Evolutionary conservation across 371 early-diverging fungal genomes (phyloP).

Genomic region (Phascolomyces articulosus): DNA sequence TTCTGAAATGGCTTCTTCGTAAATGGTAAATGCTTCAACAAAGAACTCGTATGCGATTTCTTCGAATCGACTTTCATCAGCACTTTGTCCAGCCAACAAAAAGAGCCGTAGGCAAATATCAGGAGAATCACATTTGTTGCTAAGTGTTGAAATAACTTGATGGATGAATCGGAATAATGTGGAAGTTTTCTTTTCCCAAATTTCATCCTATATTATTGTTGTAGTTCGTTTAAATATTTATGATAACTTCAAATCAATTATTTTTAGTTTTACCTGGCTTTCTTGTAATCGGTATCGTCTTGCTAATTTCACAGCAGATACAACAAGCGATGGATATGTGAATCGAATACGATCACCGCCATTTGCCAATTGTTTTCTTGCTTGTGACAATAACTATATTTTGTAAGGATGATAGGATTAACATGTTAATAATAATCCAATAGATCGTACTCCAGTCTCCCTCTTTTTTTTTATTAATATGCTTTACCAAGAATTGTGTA

Average conservation of each 20-base stretch:
- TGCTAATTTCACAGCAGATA: constrained; percentile 72
- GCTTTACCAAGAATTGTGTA: constrained; percentile 70
- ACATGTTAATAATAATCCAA: too few species aligned
- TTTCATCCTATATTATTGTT: constrained; percentile 38
- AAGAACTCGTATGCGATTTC: constrained; percentile 91
- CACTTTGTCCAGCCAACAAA: constrained; percentile 80
- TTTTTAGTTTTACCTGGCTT: constrained; percentile 30
- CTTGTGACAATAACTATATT: constrained; percentile 69
- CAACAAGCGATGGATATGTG: constrained; percentile 85
- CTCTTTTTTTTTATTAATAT: background rate
- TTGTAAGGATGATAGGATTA: too few species aligned
- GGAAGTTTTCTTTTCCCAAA: constrained; percentile 66
- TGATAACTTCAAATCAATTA: background rate
- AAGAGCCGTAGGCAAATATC: constrained; percentile 80
- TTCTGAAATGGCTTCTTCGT: constrained; percentile 90
- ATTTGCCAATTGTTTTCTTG: constrained; percentile 79
- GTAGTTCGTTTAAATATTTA: too few species aligned
- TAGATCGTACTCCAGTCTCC: too few species aligned
- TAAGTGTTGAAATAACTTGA: constrained; percentile 71
- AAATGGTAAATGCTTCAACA: constrained; percentile 90
- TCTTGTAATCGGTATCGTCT: constrained; percentile 53
- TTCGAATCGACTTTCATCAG: constrained; percentile 82
- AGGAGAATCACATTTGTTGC: constrained; percentile 68
- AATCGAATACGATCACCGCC: constrained; percentile 85
- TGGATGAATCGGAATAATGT: constrained; percentile 76